A percentile compares a stretch with the other conserved stretches of the same genome.
Evolutionary conservation across 2,329 filamentous ascomycete genomes (phyloP).

Genomic region (Grosmannia penicillata): DNA sequence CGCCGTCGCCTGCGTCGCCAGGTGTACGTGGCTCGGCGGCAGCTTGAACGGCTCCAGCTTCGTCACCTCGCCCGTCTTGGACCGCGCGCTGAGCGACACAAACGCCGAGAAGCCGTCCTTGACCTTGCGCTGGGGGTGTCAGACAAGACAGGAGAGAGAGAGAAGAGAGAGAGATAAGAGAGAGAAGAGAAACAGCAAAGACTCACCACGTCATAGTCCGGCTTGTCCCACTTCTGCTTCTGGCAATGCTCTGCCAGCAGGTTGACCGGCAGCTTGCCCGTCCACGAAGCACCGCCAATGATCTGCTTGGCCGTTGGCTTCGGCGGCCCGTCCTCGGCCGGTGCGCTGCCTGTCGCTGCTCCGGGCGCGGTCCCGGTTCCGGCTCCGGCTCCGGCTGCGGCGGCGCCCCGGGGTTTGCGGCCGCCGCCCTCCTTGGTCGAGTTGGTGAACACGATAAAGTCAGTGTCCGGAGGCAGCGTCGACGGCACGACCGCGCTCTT

Average conservation of each 20-base stretch:
- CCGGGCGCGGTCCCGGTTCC: background rate
- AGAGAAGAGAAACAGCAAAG: constrained; percentile 7
- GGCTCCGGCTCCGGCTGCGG: background rate
- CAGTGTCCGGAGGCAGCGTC: constrained; percentile 27
- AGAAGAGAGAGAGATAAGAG: background rate
- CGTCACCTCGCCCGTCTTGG: constrained; percentile 66
- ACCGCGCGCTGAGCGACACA: constrained; percentile 58
- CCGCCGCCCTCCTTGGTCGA: constrained; percentile 34
- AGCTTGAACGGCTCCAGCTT: constrained; percentile 71
- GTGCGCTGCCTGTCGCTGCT: background rate
- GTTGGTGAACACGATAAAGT: constrained; percentile 42
- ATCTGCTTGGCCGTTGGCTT: constrained; percentile 60
- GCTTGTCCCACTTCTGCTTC: constrained; percentile 89
- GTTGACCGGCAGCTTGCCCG: constrained; percentile 88
- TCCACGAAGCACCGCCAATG: constrained; percentile 93
- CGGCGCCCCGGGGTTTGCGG: constrained; percentile 16
- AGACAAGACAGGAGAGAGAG: background rate
- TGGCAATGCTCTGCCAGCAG: constrained; percentile 89
- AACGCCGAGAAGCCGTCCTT: constrained; percentile 64
- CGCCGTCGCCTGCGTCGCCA: constrained; percentile 62
- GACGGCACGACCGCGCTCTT: constrained; percentile 2
- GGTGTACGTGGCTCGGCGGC: constrained; percentile 59
- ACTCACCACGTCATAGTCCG: constrained; percentile 70
- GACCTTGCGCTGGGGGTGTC: constrained; percentile 36
- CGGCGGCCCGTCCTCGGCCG: constrained; percentile 23